Base-by-base conservation (phyloP, 176 grass and related monocot species). In the Paspalum vaginatum region DNA sequence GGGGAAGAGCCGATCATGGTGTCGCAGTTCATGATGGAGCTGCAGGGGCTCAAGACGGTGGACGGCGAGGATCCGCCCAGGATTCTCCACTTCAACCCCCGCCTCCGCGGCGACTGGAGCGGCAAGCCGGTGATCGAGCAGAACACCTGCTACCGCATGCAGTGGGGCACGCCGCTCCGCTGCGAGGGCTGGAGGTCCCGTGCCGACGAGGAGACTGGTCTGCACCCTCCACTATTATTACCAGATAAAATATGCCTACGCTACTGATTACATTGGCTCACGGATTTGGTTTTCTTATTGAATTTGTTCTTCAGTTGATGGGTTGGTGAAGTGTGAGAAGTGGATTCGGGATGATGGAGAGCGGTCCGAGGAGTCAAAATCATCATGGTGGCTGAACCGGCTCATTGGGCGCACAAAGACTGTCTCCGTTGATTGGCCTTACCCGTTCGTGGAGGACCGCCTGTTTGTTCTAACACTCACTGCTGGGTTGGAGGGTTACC, bases 21-120 rank as follows among this genome's bases (percentile, higher is more conserved):
- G 40, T 99, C 96, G 17, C 96, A 99, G 90, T 99, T 99, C 90
- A 99, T 95, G 96, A 89, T 99, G 86, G 96, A 99, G 84, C 85
- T 99, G 56, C 90, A 95, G 78, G 96, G 96, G 3, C 78, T 99
- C 42, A 95, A 86, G 79, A 78, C 86, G 5, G 96, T 93, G 11
- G 96, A 99, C 61, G 96, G 96, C 1, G 96, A 99, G 89, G 96
- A 99, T 42, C 96, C 96, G 5, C 96, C 96, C 47, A 92, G 92
- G 55, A 95, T 99, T 52, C 80, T 99, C 51, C 96, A 99, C 78
- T 95, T 99, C 73, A 99, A 99, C 64, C 96, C 96, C 8, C 83
- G 96, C 38, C 91, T 99, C 44, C 90, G 87, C 17, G 96, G 96
- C 0, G 96, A 99, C 79, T 99, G 96, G 96, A 99, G 96, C 67